Base-by-base conservation (phyloP, 768 basidiomycete species). In the Boletus vinaceobasis region DNA sequence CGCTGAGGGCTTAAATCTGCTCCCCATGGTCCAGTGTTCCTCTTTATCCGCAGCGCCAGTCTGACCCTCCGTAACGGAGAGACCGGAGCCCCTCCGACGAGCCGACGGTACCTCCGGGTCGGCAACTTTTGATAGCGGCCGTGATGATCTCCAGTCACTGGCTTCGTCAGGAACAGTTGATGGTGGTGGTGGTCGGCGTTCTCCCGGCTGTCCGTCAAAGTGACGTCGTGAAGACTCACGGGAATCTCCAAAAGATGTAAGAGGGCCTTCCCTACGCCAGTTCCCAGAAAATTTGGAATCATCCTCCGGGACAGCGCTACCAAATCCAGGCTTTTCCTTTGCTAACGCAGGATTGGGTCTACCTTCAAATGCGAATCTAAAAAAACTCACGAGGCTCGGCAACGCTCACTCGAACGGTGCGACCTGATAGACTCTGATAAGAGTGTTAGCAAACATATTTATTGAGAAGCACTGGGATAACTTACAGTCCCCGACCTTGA, bases 181-280 rank as follows among this genome's bases (percentile, higher is more conserved):
- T 7, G 68, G 73, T 11, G 68, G 73, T 14, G 82, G 74, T 17
- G 68, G 74, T 56, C 31, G 77, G 69, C 76, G 74, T 35, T 78
- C 75, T 19, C 72, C 69, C 11, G 66, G 43, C 11, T 78, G 76
- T 0, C 79, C 82, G n/a, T 90, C 87, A 59, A 81, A 81, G 40
- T 84, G 83, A 54, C 87, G 83, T 38, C 85, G 83, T 23, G 85
- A 81, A 8, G 79, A 70, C 44, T 88, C 88, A 19, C 82, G 81
- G 43, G 82, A 77, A n/a, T 77, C 74, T n/a, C 76, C 76, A 1
- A 78, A 62, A 51, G 87, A 85, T 21, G 91, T 88, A 23, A 93
- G 80, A 45, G 94, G 95, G 0, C 88, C 92, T 15, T 92, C 86
- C 53, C 94, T 84, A 52, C 94, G 78, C 94, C 94, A 97, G 43